phyloP scores from a whole-genome alignment of 805 yeast species.

The Yarrowia alimentaria region DNA sequence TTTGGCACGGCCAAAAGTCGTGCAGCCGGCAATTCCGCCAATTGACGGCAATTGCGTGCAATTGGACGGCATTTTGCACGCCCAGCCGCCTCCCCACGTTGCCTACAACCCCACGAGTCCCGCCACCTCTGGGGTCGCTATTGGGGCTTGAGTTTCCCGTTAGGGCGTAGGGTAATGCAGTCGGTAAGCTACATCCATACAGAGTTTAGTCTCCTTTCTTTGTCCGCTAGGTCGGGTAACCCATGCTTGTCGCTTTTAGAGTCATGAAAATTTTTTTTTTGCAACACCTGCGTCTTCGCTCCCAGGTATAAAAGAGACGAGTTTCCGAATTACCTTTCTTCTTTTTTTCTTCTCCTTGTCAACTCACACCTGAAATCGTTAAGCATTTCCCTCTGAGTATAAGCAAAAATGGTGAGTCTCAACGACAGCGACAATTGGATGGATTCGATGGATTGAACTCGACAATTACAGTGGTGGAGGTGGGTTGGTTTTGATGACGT shows the following conservation, averaged over 20 bases:
- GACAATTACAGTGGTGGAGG: too few relatives aligned
- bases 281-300: conserved; percentile 14
- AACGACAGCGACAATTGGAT: conserved; percentile 1
- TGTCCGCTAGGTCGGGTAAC: conserved; percentile 28
- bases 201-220: conserved; percentile 18
- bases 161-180: conserved; percentile 21
- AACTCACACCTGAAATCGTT: conserved; percentile 45
- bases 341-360: conserved; percentile 40
- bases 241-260: conserved; percentile 10
- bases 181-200: conserved; percentile 25
- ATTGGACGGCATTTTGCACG: too few relatives aligned
- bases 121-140: too few relatives aligned
- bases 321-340: conserved; percentile 30
- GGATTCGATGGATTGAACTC: neutral
- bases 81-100: neutral
- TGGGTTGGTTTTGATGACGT: too few relatives aligned
- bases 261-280: conserved; percentile 29
- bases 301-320: conserved; percentile 30
- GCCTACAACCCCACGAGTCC: neutral
- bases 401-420: conserved; percentile 31
- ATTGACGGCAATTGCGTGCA: too few relatives aligned
- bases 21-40: too few relatives aligned
- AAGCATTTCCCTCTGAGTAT: conserved; percentile 44
- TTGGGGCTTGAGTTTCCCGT: conserved; percentile 6
- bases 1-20: too few relatives aligned